These are phyloP conservation scores for Apiotrichum montevideense DNA, from an alignment of 1,284 basidiomycete genomes.

Conservation along the genomic window DNA sequence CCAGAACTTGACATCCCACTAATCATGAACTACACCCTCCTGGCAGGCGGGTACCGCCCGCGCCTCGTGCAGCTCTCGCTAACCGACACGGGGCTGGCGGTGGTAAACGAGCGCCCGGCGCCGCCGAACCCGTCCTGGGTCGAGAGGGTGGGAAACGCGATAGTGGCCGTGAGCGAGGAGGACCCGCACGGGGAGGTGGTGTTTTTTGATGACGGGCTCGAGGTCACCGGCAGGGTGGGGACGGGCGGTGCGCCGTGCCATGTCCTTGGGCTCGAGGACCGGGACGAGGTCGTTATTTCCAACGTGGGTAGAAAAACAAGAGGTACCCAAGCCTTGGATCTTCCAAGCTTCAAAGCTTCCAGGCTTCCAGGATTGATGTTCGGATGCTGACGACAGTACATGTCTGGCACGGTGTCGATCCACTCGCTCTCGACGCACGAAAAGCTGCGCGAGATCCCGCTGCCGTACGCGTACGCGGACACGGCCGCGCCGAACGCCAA, in stretches of 20 bases:
- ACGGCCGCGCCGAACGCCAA: conserved; percentile 31
- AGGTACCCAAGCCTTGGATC: too few species aligned
- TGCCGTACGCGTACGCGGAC: conserved; percentile 31
- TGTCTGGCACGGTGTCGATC: conserved; percentile 29
- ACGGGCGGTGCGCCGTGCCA: conserved; percentile 14
- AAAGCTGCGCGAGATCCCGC: conserved; percentile 15
- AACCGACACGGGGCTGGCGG: conserved; percentile 13
- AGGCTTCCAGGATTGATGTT: too few species aligned
- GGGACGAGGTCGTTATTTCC: conserved; percentile 26
- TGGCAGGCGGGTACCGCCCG: conserved; percentile 37
- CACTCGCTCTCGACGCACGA: background rate
- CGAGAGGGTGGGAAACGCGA: conserved; percentile 23
- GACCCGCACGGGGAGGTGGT: conserved; percentile 25
- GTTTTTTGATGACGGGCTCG: background rate
- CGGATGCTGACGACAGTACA: conserved; percentile 15
- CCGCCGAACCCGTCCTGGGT: conserved; percentile 37
- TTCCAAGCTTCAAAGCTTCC: too few species aligned
- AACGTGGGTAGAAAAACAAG: conserved; percentile 27
- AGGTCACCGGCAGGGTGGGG: background rate
- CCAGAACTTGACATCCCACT: too few species aligned
- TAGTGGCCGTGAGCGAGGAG: conserved; percentile 27
- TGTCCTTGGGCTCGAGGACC: conserved; percentile 32
- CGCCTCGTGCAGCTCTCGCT: conserved; percentile 31
- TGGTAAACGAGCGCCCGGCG: conserved; percentile 4
- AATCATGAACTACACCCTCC: conserved; percentile 32